Evolutionary conservation across 768 basidiomycete genomes (phyloP).

Genomic region (Calocybe cyanea): DNA sequence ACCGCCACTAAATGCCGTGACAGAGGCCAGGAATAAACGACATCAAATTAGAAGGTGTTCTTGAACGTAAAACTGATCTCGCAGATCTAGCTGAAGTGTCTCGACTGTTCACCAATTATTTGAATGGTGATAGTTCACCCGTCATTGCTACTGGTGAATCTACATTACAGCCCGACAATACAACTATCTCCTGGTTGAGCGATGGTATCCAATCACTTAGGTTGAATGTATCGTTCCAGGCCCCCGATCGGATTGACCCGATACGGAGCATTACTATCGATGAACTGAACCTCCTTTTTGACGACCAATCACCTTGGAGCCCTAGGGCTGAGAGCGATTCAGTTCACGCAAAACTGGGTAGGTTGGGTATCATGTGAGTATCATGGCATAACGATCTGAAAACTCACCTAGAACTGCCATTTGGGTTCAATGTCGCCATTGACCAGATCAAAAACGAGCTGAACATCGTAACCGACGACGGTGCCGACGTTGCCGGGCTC

Average conservation of each 20-base stretch:
- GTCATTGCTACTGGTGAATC: conserved; percentile 60
- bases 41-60: conserved; percentile 53
- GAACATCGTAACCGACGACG: conserved; percentile 48
- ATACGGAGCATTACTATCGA: conserved; percentile 65
- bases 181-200: conserved; percentile 63
- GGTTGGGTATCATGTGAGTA: conserved; percentile 11
- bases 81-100: conserved; percentile 48
- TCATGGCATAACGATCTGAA: conserved; percentile 1
- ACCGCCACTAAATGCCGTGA: conserved; percentile 2
- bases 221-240: conserved; percentile 62
- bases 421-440: conserved; percentile 61
- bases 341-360: conserved; percentile 58
- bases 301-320: conserved; percentile 48
- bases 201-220: conserved; percentile 51
- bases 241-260: conserved; percentile 48
- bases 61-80: conserved; percentile 48
- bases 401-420: conserved; percentile 52
- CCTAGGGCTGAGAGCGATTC: conserved; percentile 54
- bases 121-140: conserved; percentile 57
- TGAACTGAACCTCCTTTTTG: conserved; percentile 53
- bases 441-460: conserved; percentile 64
- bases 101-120: conserved; percentile 64
- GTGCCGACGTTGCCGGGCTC: conserved; percentile 50
- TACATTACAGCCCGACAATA: conserved; percentile 53
- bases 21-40: conserved; percentile 53